Evolutionary conservation across 495 filamentous ascomycete species (phyloP).

Genomic region (Xylaria nigripes): DNA sequence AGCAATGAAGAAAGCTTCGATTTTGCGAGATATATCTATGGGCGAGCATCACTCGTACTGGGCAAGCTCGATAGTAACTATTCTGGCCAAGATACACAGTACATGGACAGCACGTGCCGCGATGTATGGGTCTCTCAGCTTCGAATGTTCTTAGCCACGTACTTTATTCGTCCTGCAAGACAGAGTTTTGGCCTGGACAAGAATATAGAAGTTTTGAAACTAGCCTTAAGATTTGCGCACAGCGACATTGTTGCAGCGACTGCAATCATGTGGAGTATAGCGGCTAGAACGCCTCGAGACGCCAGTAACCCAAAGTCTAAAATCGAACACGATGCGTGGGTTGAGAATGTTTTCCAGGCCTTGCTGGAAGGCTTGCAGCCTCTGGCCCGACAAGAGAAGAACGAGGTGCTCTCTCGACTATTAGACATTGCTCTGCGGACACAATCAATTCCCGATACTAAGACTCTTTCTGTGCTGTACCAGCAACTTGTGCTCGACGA

Average conservation of each 20-base stretch:
- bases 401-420: conserved; percentile 17
- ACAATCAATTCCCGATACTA: conserved; percentile 19
- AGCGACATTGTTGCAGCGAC: conserved; percentile 28
- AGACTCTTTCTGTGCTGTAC: conserved; percentile 35
- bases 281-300: conserved; percentile 46
- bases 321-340: conserved; percentile 53
- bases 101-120: conserved; percentile 1
- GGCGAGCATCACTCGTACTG: conserved; percentile 23
- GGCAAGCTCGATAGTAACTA: conserved; percentile 23
- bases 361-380: conserved; percentile 15
- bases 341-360: conserved; percentile 55
- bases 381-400: conserved; percentile 10
- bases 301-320: conserved; percentile 46
- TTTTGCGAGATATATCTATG: conserved; percentile 32
- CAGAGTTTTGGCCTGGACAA: conserved; percentile 43
- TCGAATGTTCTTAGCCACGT: conserved; percentile 56
- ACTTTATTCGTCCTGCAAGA: conserved; percentile 63
- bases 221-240: conserved; percentile 26
- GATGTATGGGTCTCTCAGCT: conserved; percentile 36
- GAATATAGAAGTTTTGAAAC: conserved; percentile 27
- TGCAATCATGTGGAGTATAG: conserved; percentile 50
- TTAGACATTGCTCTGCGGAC: conserved; percentile 21
- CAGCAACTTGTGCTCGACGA: conserved; percentile 30
- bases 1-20: conserved; percentile 31
- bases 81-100: conserved; percentile 12